These are phyloP conservation scores for Cystobasidiopsis lactophilus DNA, from an alignment of 768 basidiomycete genomes.

Conservation along the genomic window DNA sequence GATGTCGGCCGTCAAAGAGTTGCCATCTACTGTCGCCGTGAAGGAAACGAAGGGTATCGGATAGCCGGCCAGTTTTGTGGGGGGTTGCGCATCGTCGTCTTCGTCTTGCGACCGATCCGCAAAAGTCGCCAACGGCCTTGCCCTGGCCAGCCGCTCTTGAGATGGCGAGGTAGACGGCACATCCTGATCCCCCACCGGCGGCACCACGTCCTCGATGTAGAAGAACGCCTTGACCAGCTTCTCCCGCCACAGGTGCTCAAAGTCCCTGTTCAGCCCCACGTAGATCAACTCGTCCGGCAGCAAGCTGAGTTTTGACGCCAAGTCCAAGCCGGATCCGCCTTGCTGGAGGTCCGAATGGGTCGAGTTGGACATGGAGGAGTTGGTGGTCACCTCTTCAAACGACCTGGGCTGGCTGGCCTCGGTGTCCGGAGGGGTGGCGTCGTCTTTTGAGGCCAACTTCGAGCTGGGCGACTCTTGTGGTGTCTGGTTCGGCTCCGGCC, in stretches of 20 bases:
- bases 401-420: conserved; percentile 4
- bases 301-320: conserved; percentile 38
- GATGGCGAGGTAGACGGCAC: neutral
- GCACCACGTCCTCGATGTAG: conserved; percentile 38
- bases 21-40: conserved; percentile 52
- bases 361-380: neutral
- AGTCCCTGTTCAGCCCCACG: conserved; percentile 48
- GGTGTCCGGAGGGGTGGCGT: neutral
- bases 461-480: neutral
- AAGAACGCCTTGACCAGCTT: conserved; percentile 59
- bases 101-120: neutral
- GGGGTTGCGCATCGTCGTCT: neutral
- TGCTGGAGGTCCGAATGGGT: conserved; percentile 1
- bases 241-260: conserved; percentile 46
- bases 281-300: conserved; percentile 52
- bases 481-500: neutral
- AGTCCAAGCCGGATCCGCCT: conserved; percentile 34
- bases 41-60: conserved; percentile 49
- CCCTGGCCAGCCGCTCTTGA: neutral
- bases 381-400: conserved; percentile 4
- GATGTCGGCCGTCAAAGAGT: conserved; percentile 51
- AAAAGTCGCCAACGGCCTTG: neutral
- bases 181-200: neutral
- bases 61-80: neutral
- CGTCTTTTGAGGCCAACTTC: neutral